Conservation (phyloP, 257 asterid species). For the Solanum infundibuliforme region DNA sequence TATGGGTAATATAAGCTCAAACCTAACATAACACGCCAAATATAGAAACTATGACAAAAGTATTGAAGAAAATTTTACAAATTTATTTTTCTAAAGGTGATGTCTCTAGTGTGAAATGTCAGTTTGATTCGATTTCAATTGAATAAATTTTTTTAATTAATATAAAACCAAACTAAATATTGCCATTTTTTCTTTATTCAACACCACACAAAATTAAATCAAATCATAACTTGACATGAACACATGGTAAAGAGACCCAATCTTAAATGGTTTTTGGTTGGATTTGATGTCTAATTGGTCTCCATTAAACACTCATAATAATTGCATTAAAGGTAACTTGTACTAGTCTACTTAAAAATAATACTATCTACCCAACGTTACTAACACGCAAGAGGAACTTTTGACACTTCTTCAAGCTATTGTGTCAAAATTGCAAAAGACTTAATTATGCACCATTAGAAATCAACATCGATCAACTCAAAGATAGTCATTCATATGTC, state of each 20-base stretch:
- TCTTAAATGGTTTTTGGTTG: not conserved
- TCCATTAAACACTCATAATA: not conserved
- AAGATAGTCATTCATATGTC: not conserved
- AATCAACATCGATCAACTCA: not conserved
- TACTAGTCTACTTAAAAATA: not conserved
- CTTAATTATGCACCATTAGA: not conserved
- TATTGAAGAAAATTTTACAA: too few species aligned
- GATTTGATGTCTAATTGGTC: not conserved
- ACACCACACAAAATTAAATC: not conserved
- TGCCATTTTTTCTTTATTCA: not conserved
- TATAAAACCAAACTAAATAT: not conserved
- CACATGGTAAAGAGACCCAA: not conserved
- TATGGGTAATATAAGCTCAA: not conserved
- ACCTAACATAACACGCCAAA: too few species aligned
- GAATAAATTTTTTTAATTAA: too few species aligned
- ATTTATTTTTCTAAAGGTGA: too few species aligned
- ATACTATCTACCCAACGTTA: not conserved
- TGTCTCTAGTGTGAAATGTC: too few species aligned
- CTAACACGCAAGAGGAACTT: not conserved
- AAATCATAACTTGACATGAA: not conserved
- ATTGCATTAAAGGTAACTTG: not conserved
- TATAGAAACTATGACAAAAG: too few species aligned
- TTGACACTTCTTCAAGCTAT: not conserved
- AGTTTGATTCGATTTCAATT: too few species aligned
- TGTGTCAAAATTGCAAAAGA: not conserved